Percentiles rank a stretch among this genome's conserved stretches.
Conservation (phyloP, 495 filamentous ascomycete species). For the Penicillium atrosanguineum region DNA sequence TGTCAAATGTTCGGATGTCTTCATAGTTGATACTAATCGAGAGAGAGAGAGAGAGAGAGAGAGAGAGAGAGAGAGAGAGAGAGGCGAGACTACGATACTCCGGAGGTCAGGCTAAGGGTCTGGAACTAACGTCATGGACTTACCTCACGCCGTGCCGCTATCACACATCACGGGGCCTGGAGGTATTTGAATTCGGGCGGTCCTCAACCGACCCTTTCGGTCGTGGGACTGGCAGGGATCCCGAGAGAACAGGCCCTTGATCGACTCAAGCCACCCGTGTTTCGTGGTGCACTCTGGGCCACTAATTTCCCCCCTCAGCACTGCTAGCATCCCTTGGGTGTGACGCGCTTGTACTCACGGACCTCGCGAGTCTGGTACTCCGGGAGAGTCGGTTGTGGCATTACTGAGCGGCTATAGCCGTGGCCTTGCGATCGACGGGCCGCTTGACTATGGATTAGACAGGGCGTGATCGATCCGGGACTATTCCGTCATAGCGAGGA, state of each 20-base stretch:
- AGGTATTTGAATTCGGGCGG: slow-evolving; percentile 6
- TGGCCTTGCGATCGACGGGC: slow-evolving; percentile 4
- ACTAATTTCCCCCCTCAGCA: slow-evolving; percentile 29
- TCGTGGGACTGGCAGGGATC: slow-evolving; percentile 23
- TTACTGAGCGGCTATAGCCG: slow-evolving; percentile 12
- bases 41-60: no score
- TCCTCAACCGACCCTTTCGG: slow-evolving; percentile 7
- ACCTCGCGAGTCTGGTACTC: slow-evolving; percentile 2
- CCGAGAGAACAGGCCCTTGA: slow-evolving; percentile 33
- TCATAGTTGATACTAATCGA: no score
- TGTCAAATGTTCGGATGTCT: no score
- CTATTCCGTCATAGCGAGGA: no score
- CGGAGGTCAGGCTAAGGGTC: no score
- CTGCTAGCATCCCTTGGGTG: slow-evolving; percentile 26
- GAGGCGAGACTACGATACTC: no score
- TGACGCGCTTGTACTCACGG: slow-evolving; percentile 33
- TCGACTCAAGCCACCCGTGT: slow-evolving; percentile 33
- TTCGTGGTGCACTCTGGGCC: slow-evolving; percentile 42
- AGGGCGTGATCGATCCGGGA: no score
- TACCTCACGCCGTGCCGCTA: slow-evolving; percentile 1
- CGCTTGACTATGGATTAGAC: neutral
- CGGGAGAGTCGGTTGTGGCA: neutral
- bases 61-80: no score
- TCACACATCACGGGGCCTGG: slow-evolving; percentile 1
- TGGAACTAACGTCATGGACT: no score